These are phyloP conservation scores for Murraya koenigii DNA, from an alignment of 345 rosid species.

Conservation along the genomic window DNA sequence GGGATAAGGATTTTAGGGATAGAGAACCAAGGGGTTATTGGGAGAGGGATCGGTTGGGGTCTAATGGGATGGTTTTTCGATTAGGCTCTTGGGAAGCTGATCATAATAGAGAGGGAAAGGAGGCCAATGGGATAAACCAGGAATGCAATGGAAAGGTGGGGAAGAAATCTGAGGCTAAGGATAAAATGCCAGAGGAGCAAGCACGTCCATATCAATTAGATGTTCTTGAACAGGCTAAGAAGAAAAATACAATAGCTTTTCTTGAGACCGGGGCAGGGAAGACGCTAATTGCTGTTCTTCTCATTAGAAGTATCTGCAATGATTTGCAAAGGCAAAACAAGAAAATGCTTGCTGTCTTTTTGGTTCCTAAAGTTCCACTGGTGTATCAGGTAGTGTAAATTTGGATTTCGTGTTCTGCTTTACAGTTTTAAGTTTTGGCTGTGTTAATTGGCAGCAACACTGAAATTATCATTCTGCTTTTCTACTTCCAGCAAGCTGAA, in stretches of 20 bases:
- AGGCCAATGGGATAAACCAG: slow-evolving; percentile 31
- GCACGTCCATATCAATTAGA: slow-evolving; percentile 93
- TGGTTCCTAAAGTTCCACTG: slow-evolving; percentile 97
- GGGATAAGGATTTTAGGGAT: slow-evolving; percentile 61
- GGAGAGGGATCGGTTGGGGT: slow-evolving; percentile 85
- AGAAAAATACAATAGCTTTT: slow-evolving; percentile 87
- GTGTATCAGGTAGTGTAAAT: slow-evolving; percentile 76
- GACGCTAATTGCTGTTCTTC: slow-evolving; percentile 91
- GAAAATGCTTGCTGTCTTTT: slow-evolving; percentile 87
- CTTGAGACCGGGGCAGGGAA: slow-evolving; percentile 99
- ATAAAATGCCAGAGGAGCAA: slow-evolving; percentile 74
- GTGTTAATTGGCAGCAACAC: slow-evolving; percentile 7
- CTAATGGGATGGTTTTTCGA: slow-evolving; percentile 72
- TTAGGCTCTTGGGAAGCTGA: slow-evolving; percentile 84
- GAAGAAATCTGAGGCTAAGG: slow-evolving; percentile 57
- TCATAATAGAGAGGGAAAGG: slow-evolving; percentile 47
- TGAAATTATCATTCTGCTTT: slow-evolving; percentile 15
- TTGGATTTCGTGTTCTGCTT: neutral
- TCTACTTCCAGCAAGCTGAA: slow-evolving; percentile 81
- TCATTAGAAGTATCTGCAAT: slow-evolving; percentile 66
- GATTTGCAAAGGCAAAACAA: slow-evolving; percentile 59
- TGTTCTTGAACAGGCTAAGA: slow-evolving; percentile 95
- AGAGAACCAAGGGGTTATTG: slow-evolving; percentile 80
- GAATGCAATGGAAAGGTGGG: slow-evolving; percentile 45
- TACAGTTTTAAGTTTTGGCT: neutral